Evolutionary conservation across 345 rosid species (phyloP), one percentile per base, ranked within the genome.

Genomic region (Physaria fendleri): DNA sequence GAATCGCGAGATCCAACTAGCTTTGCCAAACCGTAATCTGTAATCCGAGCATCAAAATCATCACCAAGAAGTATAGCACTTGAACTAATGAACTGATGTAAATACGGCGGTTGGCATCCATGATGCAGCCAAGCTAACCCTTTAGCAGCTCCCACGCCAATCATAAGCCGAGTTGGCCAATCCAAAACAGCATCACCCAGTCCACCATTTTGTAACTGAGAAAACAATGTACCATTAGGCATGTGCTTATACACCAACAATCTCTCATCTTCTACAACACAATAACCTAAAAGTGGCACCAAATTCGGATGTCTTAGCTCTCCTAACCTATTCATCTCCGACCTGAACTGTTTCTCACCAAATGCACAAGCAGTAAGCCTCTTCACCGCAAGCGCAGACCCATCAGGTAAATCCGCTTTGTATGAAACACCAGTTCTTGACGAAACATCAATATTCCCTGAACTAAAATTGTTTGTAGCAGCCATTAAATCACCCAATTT

Each of bases 111-210:
- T 49, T 78, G 73, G 25, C 77, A 75, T n/a, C 82, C 83, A 49
- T 75, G 81, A 61, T 83, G 84, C 32, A 83, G 62, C 89, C 85
- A 83, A 56, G 82, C 85, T 18, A 81, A 57, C 5, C 89, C 89
- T 71, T 82, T 66, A 8, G 85, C 82, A 0, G 83, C 82, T 37
- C 89, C 85, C 14, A 80, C 55, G 14, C 79, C 76, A 25, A 83
- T 69, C 34, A 67, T 71, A 44, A 81, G 64, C 79, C 85, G 78
- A 14, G 57, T 32, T 1, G 73, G 71, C 89, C 89, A 83, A 42
- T 83, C 81, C 51, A n/a, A n/a, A n/a, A n/a, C n/a, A n/a, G n/a
- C n/a, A n/a, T n/a, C n/a, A n/a, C n/a, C n/a, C n/a, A n/a, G n/a
- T n/a, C n/a, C n/a, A n/a, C n/a, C n/a, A n/a, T n/a, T n/a, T n/a